A percentile compares a stretch with the other conserved stretches of the same genome.
Conservation (phyloP, 805 yeast species). For the Pichia heedii region DNA sequence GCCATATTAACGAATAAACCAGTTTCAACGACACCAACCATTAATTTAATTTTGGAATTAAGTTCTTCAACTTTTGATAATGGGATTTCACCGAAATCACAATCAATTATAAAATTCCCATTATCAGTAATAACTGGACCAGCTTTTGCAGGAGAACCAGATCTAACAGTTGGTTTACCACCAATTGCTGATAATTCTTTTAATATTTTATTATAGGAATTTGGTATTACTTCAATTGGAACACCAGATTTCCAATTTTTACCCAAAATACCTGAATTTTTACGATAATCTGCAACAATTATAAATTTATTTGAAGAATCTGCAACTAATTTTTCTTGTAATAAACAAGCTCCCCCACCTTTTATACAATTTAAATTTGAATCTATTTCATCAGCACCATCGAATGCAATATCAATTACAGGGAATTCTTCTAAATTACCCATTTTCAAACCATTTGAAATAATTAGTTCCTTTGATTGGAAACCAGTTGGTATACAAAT, state of each 20-base stretch:
- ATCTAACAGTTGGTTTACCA: constrained; percentile 61
- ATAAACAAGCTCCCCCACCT: constrained; percentile 98
- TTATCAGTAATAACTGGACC: constrained; percentile 97
- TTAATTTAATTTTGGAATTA: constrained; percentile 55
- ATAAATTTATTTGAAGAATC: constrained; percentile 66
- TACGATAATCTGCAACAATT: constrained; percentile 88
- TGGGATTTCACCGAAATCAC: constrained; percentile 77
- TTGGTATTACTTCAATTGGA: constrained; percentile 93
- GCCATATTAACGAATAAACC: constrained; percentile 80
- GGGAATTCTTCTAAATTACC: constrained; percentile 82
- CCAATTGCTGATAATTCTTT: constrained; percentile 55
- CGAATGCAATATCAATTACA: constrained; percentile 84
- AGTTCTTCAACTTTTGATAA: constrained; percentile 35
- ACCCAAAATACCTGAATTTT: constrained; percentile 68
- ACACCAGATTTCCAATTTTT: constrained; percentile 80
- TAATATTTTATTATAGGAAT: constrained; percentile 69
- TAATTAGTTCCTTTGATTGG: constrained; percentile 81
- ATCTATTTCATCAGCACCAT: constrained; percentile 98
- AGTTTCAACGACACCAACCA: constrained; percentile 94
- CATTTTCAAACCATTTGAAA: constrained; percentile 67
- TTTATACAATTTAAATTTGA: constrained; percentile 72
- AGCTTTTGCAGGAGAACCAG: constrained; percentile 87
- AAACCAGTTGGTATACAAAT: constrained; percentile 94
- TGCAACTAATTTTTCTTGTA: constrained; percentile 94
- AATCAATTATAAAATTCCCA: constrained; percentile 87